phyloP scores from a whole-genome alignment of 2,329 filamentous ascomycete genomes.

The Scedosporium apiospermum region DNA sequence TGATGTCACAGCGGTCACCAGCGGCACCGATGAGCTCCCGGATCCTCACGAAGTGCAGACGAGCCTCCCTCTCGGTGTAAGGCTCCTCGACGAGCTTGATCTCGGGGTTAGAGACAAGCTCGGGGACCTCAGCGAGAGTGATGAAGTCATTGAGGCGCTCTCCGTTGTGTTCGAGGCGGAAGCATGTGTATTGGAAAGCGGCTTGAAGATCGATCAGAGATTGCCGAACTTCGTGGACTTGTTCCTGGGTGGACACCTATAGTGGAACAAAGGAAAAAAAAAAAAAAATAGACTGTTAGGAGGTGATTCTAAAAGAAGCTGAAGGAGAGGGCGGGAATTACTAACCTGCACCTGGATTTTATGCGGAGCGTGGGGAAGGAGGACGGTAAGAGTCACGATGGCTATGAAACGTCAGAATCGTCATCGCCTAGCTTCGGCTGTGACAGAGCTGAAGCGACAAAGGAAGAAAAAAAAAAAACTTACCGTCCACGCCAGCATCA shows the following conservation, averaged over 20 bases:
- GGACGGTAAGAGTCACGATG: conserved; percentile 58
- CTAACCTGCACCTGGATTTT: conserved; percentile 80
- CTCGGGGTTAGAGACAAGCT: conserved; percentile 66
- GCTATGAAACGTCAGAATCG: conserved; percentile 25
- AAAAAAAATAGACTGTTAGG: not conserved
- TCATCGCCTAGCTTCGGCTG: not conserved
- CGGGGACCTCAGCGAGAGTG: conserved; percentile 80
- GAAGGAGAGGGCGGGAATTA: conserved; percentile 10
- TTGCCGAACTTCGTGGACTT: conserved; percentile 94
- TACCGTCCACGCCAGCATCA: conserved; percentile 25
- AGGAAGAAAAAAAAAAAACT: not conserved
- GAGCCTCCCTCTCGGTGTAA: conserved; percentile 96
- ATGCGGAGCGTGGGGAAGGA: conserved; percentile 69
- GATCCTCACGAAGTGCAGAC: conserved; percentile 85
- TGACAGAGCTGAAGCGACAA: not conserved
- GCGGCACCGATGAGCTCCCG: conserved; percentile 89
- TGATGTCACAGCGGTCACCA: conserved; percentile 75
- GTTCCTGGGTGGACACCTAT: conserved; percentile 84
- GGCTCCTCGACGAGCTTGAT: conserved; percentile 82
- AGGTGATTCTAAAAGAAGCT: not conserved
- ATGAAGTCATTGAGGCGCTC: conserved; percentile 91
- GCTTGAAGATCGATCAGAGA: conserved; percentile 88
- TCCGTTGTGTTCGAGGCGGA: conserved; percentile 88
- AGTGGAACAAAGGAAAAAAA: not conserved
- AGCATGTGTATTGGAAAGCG: conserved; percentile 96